Evolutionary conservation across 2,329 filamentous ascomycete genomes (phyloP), one percentile per base, ranked within the genome.

Genomic region (Septoria petroselini): DNA sequence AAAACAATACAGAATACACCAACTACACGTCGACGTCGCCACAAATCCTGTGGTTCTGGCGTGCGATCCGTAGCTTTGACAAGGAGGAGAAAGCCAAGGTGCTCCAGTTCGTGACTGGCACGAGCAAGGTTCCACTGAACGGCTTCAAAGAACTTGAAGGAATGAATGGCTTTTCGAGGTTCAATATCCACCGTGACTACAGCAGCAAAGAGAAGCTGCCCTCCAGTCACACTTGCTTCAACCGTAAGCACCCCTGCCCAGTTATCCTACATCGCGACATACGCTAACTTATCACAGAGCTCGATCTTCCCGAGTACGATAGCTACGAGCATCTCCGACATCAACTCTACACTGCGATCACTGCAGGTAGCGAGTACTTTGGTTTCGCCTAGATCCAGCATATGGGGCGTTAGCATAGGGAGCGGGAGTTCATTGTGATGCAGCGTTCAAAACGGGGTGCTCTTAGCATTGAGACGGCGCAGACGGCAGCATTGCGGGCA

Each of bases 11-110:
- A 2, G 94, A 98, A 67, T 97, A 98, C 64, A 91, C 97, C 72
- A 97, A 97, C 71, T 98, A 98, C 74, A 89, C 83, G 3, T 85
- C 88, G 25, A 91, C 91, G 0, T 96, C 93, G 2, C 88, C 89
- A 37, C 94, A 98, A 68, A 95, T 98, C 52, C 91, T 97, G 69
- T 98, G 93, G 93, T 98, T 98, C 82, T 98, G 93, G 93, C 86
- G 94, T 64, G 93, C 93, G 19, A 83, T 98, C 35, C 85, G 93
- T 62, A 95, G 91, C 3, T 98, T 96, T 66, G 94, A 97, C 75
- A 97, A 97, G 74, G 94, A 98, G 74, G 94, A 98, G 73, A 88
- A 89, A 53, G 93, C 93, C 62, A 98, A 98, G 72, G 76, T 98
- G 55, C 79, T 98, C 37, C 93, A 98, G 66, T 98, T 98, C 69